Evolutionary conservation across 1,284 basidiomycete species (phyloP), one percentile per base, ranked within the genome.

Genomic region (Lignosus rhinocerotis): DNA sequence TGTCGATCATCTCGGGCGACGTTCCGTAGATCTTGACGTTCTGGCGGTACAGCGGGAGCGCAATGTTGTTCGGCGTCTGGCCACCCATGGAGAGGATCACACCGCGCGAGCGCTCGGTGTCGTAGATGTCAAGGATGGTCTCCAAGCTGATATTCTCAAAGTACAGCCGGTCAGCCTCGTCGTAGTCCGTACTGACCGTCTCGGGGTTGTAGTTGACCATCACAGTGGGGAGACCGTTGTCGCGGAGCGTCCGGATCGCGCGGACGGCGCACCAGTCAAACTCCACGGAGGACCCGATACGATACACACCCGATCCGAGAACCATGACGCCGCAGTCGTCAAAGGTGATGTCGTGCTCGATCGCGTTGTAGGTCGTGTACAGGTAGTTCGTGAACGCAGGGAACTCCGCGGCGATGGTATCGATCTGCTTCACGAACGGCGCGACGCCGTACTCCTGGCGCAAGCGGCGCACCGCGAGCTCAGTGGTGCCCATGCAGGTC

Each of bases 141-240:
- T 99, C 96, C 67, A 98, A 78, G 67, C 91, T 92, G 80, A 99
- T 98, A 75, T 97, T 98, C 79, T 99, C 96, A 74, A 99, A 99
- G 81, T 99, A 99, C 45, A 99, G 84, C 43, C 94, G 86, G 75
- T 99, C 96, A 31, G 96, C 96, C 73, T 99, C 97, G 76, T 99
- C 96, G 75, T 98, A 99, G 75, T 99, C 97, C 47, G 97, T 98
- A 70, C 93, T 95, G 72, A 99, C 96, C 0, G 96, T 99, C 79
- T 99, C 97, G 25, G 96, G 96, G 75, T 98, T 98, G 78, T 98
- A 98, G 80, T 98, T 99, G 78, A 99, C 92, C 97, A 98, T 99
- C 77, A 98, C 87, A 8, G 97, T 98, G 70, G 94, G 94, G 63
- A 94, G 80, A n/a, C 95, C 95, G 70, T 92, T 89, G 45, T 96